These are phyloP conservation scores for Aquanectria penicillioides DNA, from an alignment of 2,329 filamentous ascomycete species.

Conservation along the genomic window DNA sequence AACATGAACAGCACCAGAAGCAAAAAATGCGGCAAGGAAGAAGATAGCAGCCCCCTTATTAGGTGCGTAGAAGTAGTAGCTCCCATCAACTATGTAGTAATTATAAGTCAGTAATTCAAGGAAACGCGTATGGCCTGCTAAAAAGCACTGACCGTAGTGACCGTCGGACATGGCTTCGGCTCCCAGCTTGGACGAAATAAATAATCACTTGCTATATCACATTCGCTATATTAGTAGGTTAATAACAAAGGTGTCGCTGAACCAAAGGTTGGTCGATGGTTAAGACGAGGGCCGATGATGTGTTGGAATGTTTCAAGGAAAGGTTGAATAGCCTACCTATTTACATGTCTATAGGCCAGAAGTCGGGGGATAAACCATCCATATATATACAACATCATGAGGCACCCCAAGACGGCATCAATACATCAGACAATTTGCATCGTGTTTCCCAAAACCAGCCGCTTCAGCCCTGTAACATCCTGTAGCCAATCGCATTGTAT, in stretches of 20 bases:
- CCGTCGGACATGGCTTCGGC: slow-evolving; percentile 42
- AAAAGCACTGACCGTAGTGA: slow-evolving; percentile 40
- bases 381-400: too few relatives aligned
- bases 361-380: too few relatives aligned
- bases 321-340: too few relatives aligned
- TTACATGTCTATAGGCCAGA: too few relatives aligned
- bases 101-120: neutral
- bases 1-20: slow-evolving; percentile 50
- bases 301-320: too few relatives aligned
- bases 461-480: slow-evolving; percentile 21
- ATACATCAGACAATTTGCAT: slow-evolving; percentile 2
- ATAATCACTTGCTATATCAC: too few relatives aligned
- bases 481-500: slow-evolving; percentile 34
- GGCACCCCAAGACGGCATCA: neutral
- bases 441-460: slow-evolving; percentile 12
- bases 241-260: too few relatives aligned
- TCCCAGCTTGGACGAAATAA: neutral
- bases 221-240: too few relatives aligned
- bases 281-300: too few relatives aligned
- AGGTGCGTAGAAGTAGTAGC: slow-evolving; percentile 58
- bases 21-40: slow-evolving; percentile 54
- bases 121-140: neutral
- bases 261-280: too few relatives aligned
- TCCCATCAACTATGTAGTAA: slow-evolving; percentile 52
- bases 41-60: slow-evolving; percentile 60